phyloP scores from a whole-genome alignment of 116 monocot species.

The Trichopus zeylanicus region DNA sequence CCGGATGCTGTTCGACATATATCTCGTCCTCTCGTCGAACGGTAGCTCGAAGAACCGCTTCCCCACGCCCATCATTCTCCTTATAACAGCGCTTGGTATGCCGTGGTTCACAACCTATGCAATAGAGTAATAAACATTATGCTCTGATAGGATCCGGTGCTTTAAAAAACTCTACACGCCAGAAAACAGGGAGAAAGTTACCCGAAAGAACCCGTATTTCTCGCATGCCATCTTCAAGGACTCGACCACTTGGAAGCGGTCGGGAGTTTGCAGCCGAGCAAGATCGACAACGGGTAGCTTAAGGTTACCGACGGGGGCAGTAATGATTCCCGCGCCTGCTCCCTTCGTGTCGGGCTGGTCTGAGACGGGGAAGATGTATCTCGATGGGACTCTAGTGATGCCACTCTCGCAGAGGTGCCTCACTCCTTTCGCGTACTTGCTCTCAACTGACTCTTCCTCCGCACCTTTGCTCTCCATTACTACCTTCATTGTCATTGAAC shows the following conservation, averaged over 20 bases:
- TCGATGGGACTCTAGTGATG: slow-evolving; percentile 41
- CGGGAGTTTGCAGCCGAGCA: slow-evolving; percentile 15
- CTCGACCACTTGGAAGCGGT: slow-evolving; percentile 16
- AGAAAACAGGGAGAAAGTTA: slow-evolving; percentile 36
- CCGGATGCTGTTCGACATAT: slow-evolving; percentile 53
- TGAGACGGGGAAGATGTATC: slow-evolving; percentile 53
- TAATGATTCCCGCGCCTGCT: neutral
- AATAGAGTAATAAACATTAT: neutral
- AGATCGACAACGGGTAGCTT: slow-evolving; percentile 60
- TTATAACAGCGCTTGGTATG: slow-evolving; percentile 18
- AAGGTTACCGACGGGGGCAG: slow-evolving; percentile 31
- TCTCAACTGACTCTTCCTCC: neutral
- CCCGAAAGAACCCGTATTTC: slow-evolving; percentile 82
- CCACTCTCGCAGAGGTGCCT: slow-evolving; percentile 52
- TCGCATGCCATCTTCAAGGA: slow-evolving; percentile 48
- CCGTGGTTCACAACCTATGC: slow-evolving; percentile 68
- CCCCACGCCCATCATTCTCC: slow-evolving; percentile 30
- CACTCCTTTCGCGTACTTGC: slow-evolving; percentile 45
- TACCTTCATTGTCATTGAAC: neutral
- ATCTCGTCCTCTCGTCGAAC: slow-evolving; percentile 34
- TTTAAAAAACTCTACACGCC: neutral
- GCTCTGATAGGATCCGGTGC: too few relatives aligned
- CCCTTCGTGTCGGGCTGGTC: slow-evolving; percentile 23
- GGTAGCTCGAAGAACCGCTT: slow-evolving; percentile 64
- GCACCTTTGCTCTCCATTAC: neutral